phyloP scores from a whole-genome alignment of 768 basidiomycete genomes.

The Albatrellus ellisii region DNA sequence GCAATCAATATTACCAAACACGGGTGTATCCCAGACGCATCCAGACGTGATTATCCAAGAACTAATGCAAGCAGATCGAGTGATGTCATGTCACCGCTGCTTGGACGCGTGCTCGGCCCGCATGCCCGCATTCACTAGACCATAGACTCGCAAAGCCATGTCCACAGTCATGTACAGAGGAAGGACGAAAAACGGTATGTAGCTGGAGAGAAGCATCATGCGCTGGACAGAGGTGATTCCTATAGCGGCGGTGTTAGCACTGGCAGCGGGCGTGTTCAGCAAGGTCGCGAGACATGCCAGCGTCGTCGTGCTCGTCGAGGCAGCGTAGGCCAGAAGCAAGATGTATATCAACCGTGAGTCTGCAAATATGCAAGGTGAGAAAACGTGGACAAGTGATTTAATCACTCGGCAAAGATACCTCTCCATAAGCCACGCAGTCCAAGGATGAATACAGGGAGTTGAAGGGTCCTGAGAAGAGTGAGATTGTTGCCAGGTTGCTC shows the following conservation, averaged over 20 bases:
- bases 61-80: not conserved
- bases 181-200: slow-evolving; percentile 64
- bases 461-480: slow-evolving; percentile 37
- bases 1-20: too few relatives aligned
- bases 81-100: not conserved
- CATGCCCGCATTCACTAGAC: slow-evolving; percentile 9
- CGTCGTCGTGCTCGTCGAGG: slow-evolving; percentile 68
- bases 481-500: not conserved
- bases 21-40: not conserved
- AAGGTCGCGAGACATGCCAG: slow-evolving; percentile 55
- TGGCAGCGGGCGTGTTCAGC: slow-evolving; percentile 35
- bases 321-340: slow-evolving; percentile 59
- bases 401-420: slow-evolving; percentile 22
- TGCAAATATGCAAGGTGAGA: slow-evolving; percentile 14
- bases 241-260: slow-evolving; percentile 19
- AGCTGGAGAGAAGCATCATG: slow-evolving; percentile 46
- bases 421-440: slow-evolving; percentile 47
- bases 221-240: slow-evolving; percentile 36
- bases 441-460: slow-evolving; percentile 68
- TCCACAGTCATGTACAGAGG: slow-evolving; percentile 65
- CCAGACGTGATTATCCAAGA: not conserved
- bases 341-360: slow-evolving; percentile 41
- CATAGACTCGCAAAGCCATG: slow-evolving; percentile 32
- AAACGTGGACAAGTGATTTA: not conserved
- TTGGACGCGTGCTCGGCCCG: slow-evolving; percentile 1